Base-by-base conservation (phyloP, 495 filamentous ascomycete genomes). In the Rhypophila decipiens region DNA sequence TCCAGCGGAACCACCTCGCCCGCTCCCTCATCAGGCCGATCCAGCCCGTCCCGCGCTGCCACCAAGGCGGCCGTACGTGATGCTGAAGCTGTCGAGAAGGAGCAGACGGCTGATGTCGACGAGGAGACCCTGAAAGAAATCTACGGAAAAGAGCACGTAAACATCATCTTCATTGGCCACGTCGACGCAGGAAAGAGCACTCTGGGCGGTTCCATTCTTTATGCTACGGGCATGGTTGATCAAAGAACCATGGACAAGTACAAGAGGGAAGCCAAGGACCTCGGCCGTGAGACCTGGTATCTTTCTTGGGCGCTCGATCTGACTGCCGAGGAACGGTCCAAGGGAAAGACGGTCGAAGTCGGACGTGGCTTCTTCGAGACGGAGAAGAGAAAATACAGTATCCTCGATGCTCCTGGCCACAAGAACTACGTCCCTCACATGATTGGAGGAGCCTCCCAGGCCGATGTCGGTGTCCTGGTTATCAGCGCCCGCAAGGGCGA, bases 291-390 rank as follows among this genome's bases (percentile, higher is more conserved):
- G 74, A 72, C 88, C n/a, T 97, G 90, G 94, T 97, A 96, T 62
- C 73, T 96, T 10, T 99, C 90, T 39, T 97, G 90, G 94, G 93
- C 90, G 35, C 78, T 96, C 42, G 94, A 99, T 78, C 68, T 96
- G 56, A 97, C 90, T 33, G 91, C 89, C 57, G 93, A 99, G 67
- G 93, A 99, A 60, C 82, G 94, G 51, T 70, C 88, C 24, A 97
- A 99, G 79, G 93, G 94, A 52, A 97, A 97, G 75, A 97, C 93
- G 1, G 93, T 98, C 39, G 93, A 99, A 65, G 93, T 99, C 57
- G 93, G 93, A 22, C 80, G 90, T 56, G 93, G 88, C 17, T 96
- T 88, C 69, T 99, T 99, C 72, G 90, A 96, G 73, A 90, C 93
- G 8, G 88, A 87, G 39, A 83, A 84, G 78, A 73, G 87, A 58